phyloP scores from a whole-genome alignment of 495 filamentous ascomycete species.

The Penicillium herquei region DNA sequence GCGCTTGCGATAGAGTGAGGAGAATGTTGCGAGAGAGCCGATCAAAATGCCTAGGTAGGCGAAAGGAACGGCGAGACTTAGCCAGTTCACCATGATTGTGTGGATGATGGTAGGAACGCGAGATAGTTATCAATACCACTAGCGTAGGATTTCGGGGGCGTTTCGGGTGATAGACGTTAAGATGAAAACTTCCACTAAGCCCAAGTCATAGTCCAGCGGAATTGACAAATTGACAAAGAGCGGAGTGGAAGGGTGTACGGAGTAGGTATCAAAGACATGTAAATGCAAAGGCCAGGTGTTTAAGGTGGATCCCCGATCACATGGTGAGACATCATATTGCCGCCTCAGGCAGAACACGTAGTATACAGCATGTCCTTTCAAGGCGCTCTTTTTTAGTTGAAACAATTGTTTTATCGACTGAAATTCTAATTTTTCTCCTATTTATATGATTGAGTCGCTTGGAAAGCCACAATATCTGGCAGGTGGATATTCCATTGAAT shows the following conservation, averaged over 20 bases:
- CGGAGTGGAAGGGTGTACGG: constrained; percentile 4
- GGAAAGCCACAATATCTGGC: too few species aligned
- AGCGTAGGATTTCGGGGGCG: constrained; percentile 1
- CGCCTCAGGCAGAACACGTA: too few species aligned
- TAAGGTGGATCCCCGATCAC: constrained; percentile 29
- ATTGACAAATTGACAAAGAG: neutral
- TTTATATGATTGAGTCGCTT: too few species aligned
- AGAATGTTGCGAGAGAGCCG: constrained; percentile 88
- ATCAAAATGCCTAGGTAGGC: constrained; percentile 84
- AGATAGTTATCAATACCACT: constrained; percentile 6
- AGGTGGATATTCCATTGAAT: too few species aligned
- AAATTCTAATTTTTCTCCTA: too few species aligned
- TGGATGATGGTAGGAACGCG: constrained; percentile 11
- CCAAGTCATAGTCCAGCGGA: constrained; percentile 1
- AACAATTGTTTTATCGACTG: too few species aligned
- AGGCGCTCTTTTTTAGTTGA: too few species aligned
- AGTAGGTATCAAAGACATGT: constrained; percentile 3
- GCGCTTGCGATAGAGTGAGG: constrained; percentile 86
- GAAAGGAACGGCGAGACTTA: constrained; percentile 75
- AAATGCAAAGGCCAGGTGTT: constrained; percentile 31
- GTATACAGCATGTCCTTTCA: neutral
- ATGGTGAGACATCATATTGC: constrained; percentile 10
- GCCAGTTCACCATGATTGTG: constrained; percentile 64
- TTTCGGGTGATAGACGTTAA: neutral
- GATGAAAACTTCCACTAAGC: neutral